phyloP scores from a whole-genome alignment of 345 rosid species.

The Gossypium turneri region DNA sequence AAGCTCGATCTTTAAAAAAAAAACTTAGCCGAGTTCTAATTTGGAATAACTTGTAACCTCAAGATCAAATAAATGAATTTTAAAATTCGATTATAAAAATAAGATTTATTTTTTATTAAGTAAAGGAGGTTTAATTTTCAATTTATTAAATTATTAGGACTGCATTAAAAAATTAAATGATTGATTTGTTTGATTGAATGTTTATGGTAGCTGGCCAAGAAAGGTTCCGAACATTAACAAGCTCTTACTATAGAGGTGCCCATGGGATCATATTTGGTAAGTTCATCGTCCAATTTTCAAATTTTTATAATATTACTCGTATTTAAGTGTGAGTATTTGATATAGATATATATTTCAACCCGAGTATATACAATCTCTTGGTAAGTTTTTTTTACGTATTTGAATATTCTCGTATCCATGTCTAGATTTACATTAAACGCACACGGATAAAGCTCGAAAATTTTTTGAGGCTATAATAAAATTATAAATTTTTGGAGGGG shows the following conservation, averaged over 20 bases:
- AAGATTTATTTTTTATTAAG: no score
- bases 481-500: no score
- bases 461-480: no score
- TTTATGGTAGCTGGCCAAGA: constrained; percentile 91
- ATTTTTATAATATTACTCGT: no score
- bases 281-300: constrained; percentile 16
- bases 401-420: no score
- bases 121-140: no score
- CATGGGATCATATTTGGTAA: constrained; percentile 92
- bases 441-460: no score
- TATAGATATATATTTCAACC: not conserved
- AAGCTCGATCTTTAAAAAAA: not conserved
- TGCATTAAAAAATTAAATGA: not conserved
- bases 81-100: no score
- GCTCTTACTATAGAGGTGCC: constrained; percentile 89
- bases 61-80: no score
- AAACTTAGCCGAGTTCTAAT: not conserved
- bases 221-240: constrained; percentile 83
- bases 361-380: not conserved
- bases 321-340: not conserved
- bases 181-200: not conserved
- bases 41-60: no score
- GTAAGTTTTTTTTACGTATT: not conserved
- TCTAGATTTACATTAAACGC: no score
- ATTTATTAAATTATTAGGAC: no score